phyloP scores from a whole-genome alignment of 1,284 basidiomycete genomes.

The Malassezia slooffiae region DNA sequence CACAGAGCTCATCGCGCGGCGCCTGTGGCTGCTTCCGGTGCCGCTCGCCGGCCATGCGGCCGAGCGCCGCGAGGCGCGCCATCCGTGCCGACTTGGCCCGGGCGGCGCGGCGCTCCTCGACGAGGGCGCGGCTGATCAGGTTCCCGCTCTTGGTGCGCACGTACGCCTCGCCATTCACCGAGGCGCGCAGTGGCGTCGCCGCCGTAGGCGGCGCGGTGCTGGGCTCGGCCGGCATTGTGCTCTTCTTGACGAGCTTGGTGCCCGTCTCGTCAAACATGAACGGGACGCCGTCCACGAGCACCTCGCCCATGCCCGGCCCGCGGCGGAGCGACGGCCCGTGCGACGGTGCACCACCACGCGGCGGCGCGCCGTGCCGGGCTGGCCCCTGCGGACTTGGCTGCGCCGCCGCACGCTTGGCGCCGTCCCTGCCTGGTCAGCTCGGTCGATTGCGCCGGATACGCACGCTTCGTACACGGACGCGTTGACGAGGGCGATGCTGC shows the following conservation, averaged over 20 bases:
- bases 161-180: constrained; percentile 47
- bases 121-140: constrained; percentile 44
- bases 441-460: background rate
- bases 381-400: constrained; percentile 1
- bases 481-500: constrained; percentile 37
- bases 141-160: constrained; percentile 49
- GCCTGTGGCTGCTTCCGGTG: constrained; percentile 19
- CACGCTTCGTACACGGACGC: constrained; percentile 8
- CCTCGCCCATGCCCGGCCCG: constrained; percentile 44
- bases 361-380: constrained; percentile 2
- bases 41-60: constrained; percentile 22
- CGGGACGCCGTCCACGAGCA: constrained; percentile 51
- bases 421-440: background rate
- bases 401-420: background rate
- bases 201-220: background rate
- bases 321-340: too few relatives aligned
- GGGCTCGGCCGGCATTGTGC: background rate
- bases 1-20: constrained; percentile 6
- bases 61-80: constrained; percentile 25
- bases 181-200: constrained; percentile 28
- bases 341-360: background rate
- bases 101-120: constrained; percentile 31
- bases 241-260: constrained; percentile 49
- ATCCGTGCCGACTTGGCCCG: constrained; percentile 22
- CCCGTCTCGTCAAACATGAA: constrained; percentile 51